Conservation (phyloP, 495 filamentous ascomycete species). For the Penicillium coffeae region DNA sequence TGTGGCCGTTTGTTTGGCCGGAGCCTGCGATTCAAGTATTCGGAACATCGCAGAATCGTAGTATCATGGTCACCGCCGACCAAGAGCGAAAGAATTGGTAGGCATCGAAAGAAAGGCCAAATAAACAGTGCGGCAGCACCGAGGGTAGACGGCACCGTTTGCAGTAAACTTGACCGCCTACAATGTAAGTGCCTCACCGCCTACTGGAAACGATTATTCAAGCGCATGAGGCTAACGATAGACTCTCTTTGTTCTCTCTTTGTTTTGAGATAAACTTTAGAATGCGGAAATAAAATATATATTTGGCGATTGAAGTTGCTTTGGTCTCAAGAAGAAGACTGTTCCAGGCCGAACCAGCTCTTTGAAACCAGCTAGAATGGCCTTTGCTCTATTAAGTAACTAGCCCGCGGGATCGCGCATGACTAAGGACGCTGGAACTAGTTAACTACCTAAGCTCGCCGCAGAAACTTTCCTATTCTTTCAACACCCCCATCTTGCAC, state of each 20-base stretch:
- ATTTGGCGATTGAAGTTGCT: no score
- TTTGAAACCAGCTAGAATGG: no score
- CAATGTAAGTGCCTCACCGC: neutral
- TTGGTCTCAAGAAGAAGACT: neutral
- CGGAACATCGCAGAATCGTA: conserved; percentile 67
- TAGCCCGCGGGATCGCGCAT: neutral
- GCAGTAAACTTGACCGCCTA: conserved; percentile 25
- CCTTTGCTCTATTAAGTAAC: neutral
- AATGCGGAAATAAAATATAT: no score
- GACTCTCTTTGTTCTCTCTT: neutral
- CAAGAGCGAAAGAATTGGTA: conserved; percentile 22
- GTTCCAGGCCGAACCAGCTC: no score
- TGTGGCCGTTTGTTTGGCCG: conserved; percentile 91
- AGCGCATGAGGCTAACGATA: neutral
- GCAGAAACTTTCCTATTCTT: conserved; percentile 16
- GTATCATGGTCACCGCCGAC: conserved; percentile 46
- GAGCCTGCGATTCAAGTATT: conserved; percentile 78
- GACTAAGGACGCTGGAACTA: conserved; percentile 8
- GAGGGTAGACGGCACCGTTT: conserved; percentile 10
- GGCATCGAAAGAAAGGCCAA: conserved; percentile 26
- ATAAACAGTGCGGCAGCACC: conserved; percentile 2
- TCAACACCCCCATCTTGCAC: conserved; percentile 12
- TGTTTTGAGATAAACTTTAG: no score
- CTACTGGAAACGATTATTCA: neutral
- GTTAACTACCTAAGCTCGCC: conserved; percentile 18